Evolutionary conservation across 768 basidiomycete genomes (phyloP).

Genomic region (Crassisporium funariophilum): DNA sequence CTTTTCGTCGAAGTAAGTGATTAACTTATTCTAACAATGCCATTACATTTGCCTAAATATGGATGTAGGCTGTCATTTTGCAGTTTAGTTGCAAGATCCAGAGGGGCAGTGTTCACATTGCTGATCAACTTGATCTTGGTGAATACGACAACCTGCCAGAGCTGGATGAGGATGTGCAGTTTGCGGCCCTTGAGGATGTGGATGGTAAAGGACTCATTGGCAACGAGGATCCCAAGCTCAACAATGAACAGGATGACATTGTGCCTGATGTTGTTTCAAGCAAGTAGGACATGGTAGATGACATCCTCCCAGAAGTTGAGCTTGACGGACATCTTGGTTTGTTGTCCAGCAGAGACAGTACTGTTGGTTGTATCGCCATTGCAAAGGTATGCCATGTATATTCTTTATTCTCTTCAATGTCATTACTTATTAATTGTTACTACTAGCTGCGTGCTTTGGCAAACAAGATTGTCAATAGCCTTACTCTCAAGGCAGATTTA

Average conservation of each 20-base stretch:
- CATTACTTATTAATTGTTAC: not conserved
- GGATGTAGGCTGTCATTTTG: not conserved
- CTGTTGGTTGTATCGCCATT: not conserved
- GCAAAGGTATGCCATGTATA: not conserved
- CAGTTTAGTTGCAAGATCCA: not conserved
- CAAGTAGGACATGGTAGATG: not conserved
- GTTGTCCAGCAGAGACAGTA: not conserved
- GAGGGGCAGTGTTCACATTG: no score
- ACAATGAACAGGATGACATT: not conserved
- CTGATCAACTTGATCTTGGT: no score
- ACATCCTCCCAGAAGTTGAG: not conserved
- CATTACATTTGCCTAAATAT: not conserved
- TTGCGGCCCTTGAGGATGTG: no score
- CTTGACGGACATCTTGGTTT: not conserved
- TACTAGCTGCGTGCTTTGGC: not conserved
- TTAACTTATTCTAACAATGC: not conserved
- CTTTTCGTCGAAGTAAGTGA: not conserved
- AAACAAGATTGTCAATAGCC: not conserved
- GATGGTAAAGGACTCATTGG: no score
- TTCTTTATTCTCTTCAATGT: not conserved
- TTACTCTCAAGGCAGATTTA: not conserved
- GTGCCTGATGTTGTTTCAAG: not conserved
- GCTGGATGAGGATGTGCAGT: no score
- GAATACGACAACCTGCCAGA: no score
- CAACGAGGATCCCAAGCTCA: no score